Conservation (phyloP, 495 filamentous ascomycete genomes). For the Penicillium bovifimosum region DNA sequence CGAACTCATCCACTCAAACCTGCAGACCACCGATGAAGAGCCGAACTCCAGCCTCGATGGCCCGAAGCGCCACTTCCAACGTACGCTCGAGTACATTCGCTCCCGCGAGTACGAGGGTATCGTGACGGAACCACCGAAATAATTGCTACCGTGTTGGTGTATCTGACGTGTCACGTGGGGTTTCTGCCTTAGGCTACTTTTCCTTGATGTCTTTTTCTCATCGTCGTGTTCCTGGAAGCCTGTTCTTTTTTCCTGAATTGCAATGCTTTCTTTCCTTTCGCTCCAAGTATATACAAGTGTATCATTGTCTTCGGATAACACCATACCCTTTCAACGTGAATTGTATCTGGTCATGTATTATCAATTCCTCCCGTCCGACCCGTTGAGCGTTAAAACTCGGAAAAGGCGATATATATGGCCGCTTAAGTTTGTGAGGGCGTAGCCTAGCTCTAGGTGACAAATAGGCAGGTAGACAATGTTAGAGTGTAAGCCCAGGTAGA, state of each 20-base stretch:
- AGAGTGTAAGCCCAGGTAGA: too few relatives aligned
- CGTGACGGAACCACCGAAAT: slow-evolving; percentile 60
- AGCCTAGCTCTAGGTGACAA: too few relatives aligned
- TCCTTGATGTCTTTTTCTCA: slow-evolving; percentile 6
- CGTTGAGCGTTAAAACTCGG: too few relatives aligned
- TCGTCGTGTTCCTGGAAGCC: slow-evolving; percentile 19
- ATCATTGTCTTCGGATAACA: slow-evolving; percentile 25
- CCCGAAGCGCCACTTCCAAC: slow-evolving; percentile 85
- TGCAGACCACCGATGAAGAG: slow-evolving; percentile 68
- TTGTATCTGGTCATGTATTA: slow-evolving; percentile 2
- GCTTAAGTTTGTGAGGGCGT: too few relatives aligned
- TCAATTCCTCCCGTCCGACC: too few relatives aligned
- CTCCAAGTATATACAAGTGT: slow-evolving; percentile 34
- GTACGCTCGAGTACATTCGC: slow-evolving; percentile 88
- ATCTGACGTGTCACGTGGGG: neutral
- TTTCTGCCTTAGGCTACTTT: slow-evolving; percentile 14
- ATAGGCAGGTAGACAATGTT: too few relatives aligned
- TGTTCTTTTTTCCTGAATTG: slow-evolving; percentile 6
- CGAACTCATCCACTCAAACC: slow-evolving; percentile 94
- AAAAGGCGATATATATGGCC: too few relatives aligned
- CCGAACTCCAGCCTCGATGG: slow-evolving; percentile 72
- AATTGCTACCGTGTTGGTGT: neutral
- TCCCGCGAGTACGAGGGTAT: slow-evolving; percentile 91
- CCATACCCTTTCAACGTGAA: slow-evolving; percentile 22
- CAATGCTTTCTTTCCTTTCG: slow-evolving; percentile 4